Conservation (phyloP, 2,329 filamentous ascomycete genomes). For the Fusarium phyllophilum region DNA sequence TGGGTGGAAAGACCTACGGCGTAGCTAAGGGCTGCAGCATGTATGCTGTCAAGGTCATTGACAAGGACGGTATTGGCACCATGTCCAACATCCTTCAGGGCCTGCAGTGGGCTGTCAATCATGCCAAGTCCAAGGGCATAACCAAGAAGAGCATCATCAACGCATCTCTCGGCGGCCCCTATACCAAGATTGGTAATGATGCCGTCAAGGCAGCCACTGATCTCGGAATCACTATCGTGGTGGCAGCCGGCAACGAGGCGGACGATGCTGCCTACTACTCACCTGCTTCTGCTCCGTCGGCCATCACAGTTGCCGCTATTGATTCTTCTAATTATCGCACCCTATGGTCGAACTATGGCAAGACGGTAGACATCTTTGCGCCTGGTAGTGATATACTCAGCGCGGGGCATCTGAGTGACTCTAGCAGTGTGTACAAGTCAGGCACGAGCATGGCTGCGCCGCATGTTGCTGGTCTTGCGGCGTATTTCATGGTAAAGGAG, state of each 20-base stretch:
- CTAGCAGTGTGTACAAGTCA: background rate
- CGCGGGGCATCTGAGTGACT: background rate
- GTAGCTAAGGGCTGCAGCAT: slow-evolving; percentile 45
- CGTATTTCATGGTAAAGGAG: slow-evolving; percentile 62
- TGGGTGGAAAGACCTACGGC: slow-evolving; percentile 45
- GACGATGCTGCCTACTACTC: background rate
- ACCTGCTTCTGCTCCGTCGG: slow-evolving; percentile 1
- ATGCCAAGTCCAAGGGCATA: slow-evolving; percentile 39
- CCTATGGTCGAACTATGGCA: slow-evolving; percentile 9
- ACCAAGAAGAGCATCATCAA: slow-evolving; percentile 9
- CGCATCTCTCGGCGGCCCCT: background rate
- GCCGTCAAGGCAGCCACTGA: slow-evolving; percentile 10
- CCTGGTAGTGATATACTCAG: slow-evolving; percentile 3
- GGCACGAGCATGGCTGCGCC: slow-evolving; percentile 57
- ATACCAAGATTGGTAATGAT: background rate
- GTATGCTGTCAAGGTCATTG: slow-evolving; percentile 47
- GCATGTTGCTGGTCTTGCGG: slow-evolving; percentile 70
- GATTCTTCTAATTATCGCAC: background rate
- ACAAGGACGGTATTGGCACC: slow-evolving; percentile 4
- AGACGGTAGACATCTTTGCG: slow-evolving; percentile 6
- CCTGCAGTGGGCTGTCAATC: slow-evolving; percentile 43
- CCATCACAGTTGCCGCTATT: slow-evolving; percentile 4
- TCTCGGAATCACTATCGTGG: background rate
- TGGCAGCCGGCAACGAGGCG: background rate
- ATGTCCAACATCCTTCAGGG: slow-evolving; percentile 31